Conservation (phyloP, 306 rosid species). For the Spatholobus suberectus region DNA sequence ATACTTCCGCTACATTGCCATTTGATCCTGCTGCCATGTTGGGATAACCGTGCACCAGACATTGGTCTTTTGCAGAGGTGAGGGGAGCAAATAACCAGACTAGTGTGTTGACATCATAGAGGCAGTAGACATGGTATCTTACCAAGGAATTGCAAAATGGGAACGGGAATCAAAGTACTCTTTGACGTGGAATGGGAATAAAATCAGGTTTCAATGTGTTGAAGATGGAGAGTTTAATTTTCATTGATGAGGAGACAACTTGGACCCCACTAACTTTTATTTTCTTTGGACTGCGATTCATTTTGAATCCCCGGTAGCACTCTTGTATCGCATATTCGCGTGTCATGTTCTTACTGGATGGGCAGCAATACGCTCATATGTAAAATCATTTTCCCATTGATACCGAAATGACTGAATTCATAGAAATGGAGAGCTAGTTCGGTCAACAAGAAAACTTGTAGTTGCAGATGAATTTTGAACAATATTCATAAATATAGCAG, state of each 20-base stretch:
- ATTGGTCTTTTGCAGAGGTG: background rate
- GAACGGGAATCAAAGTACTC: background rate
- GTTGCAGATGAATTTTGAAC: conserved; percentile 5
- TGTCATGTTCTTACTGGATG: background rate
- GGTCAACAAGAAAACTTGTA: background rate
- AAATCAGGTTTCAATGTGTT: background rate
- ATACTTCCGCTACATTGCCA: no score
- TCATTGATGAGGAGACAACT: background rate
- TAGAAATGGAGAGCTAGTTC: background rate
- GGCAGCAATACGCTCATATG: background rate
- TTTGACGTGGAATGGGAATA: background rate
- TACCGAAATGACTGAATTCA: background rate
- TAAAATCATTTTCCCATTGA: background rate
- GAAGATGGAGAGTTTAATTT: background rate
- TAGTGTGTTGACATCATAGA: no score
- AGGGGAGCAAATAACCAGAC: no score
- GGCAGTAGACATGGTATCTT: background rate
- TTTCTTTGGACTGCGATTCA: background rate
- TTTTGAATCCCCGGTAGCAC: no score
- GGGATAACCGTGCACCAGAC: background rate
- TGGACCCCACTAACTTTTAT: background rate
- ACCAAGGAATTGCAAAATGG: background rate
- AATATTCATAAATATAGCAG: background rate
- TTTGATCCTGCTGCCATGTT: background rate
- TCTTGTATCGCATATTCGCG: background rate